Conservation (phyloP, 768 basidiomycete species). For the Tricholoma flavovirens region DNA sequence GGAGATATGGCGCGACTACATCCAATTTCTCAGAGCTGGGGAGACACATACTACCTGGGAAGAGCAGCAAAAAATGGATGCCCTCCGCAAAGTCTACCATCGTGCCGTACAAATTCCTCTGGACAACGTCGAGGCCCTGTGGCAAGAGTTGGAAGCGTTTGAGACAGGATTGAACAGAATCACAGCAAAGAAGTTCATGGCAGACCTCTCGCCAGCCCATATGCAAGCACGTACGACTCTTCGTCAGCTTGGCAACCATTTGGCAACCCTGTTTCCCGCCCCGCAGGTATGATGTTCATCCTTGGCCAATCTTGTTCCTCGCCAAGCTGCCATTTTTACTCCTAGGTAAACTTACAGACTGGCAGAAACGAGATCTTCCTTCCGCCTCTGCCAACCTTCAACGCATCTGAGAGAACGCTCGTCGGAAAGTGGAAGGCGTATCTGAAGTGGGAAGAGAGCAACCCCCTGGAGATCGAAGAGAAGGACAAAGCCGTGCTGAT, state of each 20-base stretch:
- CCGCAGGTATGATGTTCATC: neutral
- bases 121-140: constrained; percentile 86
- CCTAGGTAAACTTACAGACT: constrained; percentile 26
- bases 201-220: constrained; percentile 86
- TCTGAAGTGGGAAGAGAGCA: constrained; percentile 92
- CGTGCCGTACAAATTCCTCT: constrained; percentile 92
- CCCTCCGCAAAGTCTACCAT: constrained; percentile 86
- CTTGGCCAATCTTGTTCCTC: neutral
- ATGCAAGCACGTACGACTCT: constrained; percentile 93
- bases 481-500: constrained; percentile 65
- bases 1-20: constrained; percentile 92
- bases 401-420: constrained; percentile 60
- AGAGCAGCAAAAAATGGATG: constrained; percentile 92
- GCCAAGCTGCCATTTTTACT: constrained; percentile 4
- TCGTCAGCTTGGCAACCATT: constrained; percentile 69
- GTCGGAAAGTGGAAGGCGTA: constrained; percentile 90
- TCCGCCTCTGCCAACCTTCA: constrained; percentile 69
- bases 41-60: constrained; percentile 90
- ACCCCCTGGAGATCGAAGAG: constrained; percentile 89
- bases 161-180: constrained; percentile 86
- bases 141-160: constrained; percentile 92
- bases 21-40: constrained; percentile 77
- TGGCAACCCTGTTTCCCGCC: constrained; percentile 53
- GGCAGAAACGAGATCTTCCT: constrained; percentile 48
- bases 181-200: constrained; percentile 94